Percentiles rank a stretch among this genome's conserved stretches.
Conservation (phyloP, 805 yeast species). For the Schwanniomyces pseudopolymorphus region DNA sequence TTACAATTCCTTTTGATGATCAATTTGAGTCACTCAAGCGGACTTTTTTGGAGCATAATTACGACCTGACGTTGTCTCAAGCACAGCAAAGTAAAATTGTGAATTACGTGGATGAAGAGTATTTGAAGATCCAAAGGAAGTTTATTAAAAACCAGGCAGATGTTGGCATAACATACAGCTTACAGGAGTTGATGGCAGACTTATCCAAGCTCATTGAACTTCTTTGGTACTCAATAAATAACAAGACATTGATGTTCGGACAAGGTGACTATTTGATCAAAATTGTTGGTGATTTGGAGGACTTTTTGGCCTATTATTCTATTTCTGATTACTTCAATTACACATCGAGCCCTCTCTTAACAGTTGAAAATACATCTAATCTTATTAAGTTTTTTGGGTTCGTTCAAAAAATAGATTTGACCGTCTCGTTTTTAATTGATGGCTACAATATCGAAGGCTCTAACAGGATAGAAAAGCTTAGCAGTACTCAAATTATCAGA, state of each 20-base stretch:
- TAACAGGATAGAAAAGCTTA: slow-evolving; percentile 13
- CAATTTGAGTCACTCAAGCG: slow-evolving; percentile 15
- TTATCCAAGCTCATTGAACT: slow-evolving; percentile 24
- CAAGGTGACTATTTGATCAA: slow-evolving; percentile 37
- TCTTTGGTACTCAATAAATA: slow-evolving; percentile 32
- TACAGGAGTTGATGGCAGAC: slow-evolving; percentile 26
- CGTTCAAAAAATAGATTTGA: slow-evolving; percentile 30
- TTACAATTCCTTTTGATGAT: slow-evolving; percentile 31
- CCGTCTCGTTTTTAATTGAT: slow-evolving; percentile 31
- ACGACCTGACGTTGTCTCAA: slow-evolving; percentile 7
- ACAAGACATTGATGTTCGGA: slow-evolving; percentile 24
- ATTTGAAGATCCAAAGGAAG: slow-evolving; percentile 31
- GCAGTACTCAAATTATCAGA: slow-evolving; percentile 33
- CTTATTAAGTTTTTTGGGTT: slow-evolving; percentile 22
- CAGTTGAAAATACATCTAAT: slow-evolving; percentile 8
- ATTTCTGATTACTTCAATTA: slow-evolving; percentile 9
- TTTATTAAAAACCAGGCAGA: slow-evolving; percentile 39
- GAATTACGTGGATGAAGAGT: slow-evolving; percentile 34
- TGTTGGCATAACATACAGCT: slow-evolving; percentile 18
- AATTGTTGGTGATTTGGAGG: slow-evolving; percentile 39
- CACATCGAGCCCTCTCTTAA: slow-evolving; percentile 1
- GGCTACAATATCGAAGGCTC: slow-evolving; percentile 19
- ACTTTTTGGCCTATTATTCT: slow-evolving; percentile 31
- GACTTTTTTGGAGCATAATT: slow-evolving; percentile 9
- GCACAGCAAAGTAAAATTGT: slow-evolving; percentile 37